Base-by-base conservation (phyloP, 805 yeast genomes). In the Wickerhamomyces kurtzmanii region DNA sequence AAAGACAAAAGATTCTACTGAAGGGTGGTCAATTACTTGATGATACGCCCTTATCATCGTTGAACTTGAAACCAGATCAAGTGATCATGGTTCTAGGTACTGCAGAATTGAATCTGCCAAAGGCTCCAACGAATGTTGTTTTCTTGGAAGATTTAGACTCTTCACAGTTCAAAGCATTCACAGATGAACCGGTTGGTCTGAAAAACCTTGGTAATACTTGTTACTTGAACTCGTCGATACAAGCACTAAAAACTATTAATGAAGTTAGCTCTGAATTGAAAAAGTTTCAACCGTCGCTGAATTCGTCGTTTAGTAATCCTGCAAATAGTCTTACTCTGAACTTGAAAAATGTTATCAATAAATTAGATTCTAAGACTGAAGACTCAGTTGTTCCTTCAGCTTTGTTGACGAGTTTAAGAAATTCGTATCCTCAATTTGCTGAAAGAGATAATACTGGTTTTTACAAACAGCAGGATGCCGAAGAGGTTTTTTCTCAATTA, bases 391-490 rank as follows among this genome's bases (percentile, higher is more conserved):
- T 73, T 30, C 97, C 97, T 12, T 52, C 72, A 24, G 60, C 72
- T 23, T 70, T 89, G 33, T 59, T 91, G 36, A 62, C 73, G 20
- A 59, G 71, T 17, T 60, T 83, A 40, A 74, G 96, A 50, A 58
- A 63, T 26, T 57, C 62, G 12, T 81, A 72, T 48, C 96, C 97
- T 2, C 97, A 91, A 55, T 91, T 91, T 55, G 82, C 80, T 23
- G 96, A 89, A 50, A 71, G 74, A 34, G 79, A 73, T 35, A 60
- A 62, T 28, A 56, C 61, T 23, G 96, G 96, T 1, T 57, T 67
- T 31, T 81, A 69, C 49, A 86, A 84, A 54, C 98, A 91, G 58
- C 99, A 91, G 57, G 99, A 91, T 60, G 98, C 98, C 1, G 99
- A 91, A 58, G 99, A 91, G 52, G 81, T 89, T 12, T 86, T 75